Percentiles rank a stretch among this genome's conserved stretches.
Evolutionary conservation across 495 filamentous ascomycete genomes (phyloP).

Genomic region (Aspergillus ostianus): DNA sequence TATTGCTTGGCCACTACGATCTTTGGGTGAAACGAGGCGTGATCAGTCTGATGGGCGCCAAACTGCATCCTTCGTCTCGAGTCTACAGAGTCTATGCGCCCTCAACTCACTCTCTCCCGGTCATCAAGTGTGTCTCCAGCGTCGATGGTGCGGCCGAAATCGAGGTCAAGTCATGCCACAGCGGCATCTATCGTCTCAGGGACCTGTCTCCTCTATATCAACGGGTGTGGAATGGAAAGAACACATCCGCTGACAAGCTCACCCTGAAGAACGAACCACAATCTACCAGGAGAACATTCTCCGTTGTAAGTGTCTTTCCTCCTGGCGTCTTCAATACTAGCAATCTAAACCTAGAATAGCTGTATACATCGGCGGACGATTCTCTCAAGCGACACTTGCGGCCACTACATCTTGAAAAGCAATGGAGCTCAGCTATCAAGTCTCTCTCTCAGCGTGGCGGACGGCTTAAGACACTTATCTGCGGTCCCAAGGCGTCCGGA

Average conservation of each 20-base stretch:
- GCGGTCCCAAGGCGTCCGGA: slow-evolving; percentile 79
- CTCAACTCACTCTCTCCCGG: slow-evolving; percentile 72
- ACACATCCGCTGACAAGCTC: slow-evolving; percentile 38
- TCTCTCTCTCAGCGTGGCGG: slow-evolving; percentile 36
- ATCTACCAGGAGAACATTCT: slow-evolving; percentile 37
- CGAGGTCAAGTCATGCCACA: slow-evolving; percentile 53
- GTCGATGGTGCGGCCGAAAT: slow-evolving; percentile 48
- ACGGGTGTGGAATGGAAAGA: slow-evolving; percentile 67
- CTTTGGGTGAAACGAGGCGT: slow-evolving; percentile 64
- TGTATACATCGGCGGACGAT: slow-evolving; percentile 49
- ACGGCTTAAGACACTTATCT: slow-evolving; percentile 55
- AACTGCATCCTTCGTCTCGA: slow-evolving; percentile 50
- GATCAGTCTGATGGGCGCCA: slow-evolving; percentile 64
- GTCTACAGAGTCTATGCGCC: slow-evolving; percentile 67
- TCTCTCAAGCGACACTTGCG: slow-evolving; percentile 52
- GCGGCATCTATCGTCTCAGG: slow-evolving; percentile 55
- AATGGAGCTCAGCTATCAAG: slow-evolving; percentile 57
- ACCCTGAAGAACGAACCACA: slow-evolving; percentile 28
- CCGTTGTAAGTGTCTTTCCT: slow-evolving; percentile 34
- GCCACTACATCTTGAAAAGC: slow-evolving; percentile 59
- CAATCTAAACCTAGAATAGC: slow-evolving; percentile 26
- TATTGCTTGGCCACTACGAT: slow-evolving; percentile 72
- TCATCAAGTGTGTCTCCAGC: slow-evolving; percentile 57
- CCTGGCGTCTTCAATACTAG: background rate
- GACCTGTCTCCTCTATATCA: slow-evolving; percentile 67